Base-by-base conservation (phyloP, 139 green algal species). In the Gonium pectorale region DNA sequence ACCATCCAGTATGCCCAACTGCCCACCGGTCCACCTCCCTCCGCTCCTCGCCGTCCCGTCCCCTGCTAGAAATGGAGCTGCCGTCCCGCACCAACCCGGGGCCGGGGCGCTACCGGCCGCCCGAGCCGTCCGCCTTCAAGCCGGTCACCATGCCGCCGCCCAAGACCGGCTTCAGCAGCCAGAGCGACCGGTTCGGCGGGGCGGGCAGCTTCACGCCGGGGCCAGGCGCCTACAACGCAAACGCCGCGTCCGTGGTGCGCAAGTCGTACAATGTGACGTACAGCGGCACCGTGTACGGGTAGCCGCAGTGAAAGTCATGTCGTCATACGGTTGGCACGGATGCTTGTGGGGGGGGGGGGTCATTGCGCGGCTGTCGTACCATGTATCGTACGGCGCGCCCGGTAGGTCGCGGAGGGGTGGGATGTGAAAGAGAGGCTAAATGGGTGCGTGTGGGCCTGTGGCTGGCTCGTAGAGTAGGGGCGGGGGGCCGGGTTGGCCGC, bases 201-300 rank as follows among this genome's bases (percentile, higher is more conserved):
- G 22, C 40, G 11, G 31, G 27, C 56, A 66, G 46, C 13, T 83
- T 40, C 27, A 64, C 43, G 21, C 77, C 77, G 0, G 77, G 77
- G 0, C 77, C 77, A 15, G 77, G 77, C 22, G 31, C 77, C 3
- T 83, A 83, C 62, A n/a, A 19, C 38, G 21, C 56, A 1, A n/a
- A 37, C 29, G 31, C 3, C 22, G 60, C 9, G 15, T 49, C 15
- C 27, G 2, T 64, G 21, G 77, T 83, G 22, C 43, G 62, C 3
- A 73, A 64, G 31, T 49, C 40, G 43, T 83, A 51, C 43, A 83
- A 83, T 22, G 43, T 83, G n/a, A 66, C 77, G 24, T 83, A 83
- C 60, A 38, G 15, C 0, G 35, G 35, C 51, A 24, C 54, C 54
- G 54, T 54, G n/a, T n/a, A n/a, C n/a, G n/a, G n/a, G n/a, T n/a